Evolutionary conservation across 1,284 basidiomycete species (phyloP).

Genomic region (Tranzscheliella williamsii): DNA sequence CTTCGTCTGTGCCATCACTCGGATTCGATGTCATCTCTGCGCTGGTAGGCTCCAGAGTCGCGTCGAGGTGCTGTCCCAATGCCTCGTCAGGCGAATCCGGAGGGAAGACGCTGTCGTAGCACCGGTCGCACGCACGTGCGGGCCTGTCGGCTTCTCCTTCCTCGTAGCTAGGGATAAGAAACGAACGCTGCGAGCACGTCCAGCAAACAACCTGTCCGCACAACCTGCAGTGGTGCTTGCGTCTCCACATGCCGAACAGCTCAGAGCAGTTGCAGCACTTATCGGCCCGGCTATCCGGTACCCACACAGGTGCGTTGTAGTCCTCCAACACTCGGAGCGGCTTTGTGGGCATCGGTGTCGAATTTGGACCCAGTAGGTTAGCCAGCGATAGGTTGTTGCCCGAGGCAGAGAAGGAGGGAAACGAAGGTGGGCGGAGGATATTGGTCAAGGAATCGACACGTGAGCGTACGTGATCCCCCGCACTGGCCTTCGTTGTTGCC

Average conservation of each 20-base stretch:
- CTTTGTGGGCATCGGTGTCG: slow-evolving; percentile 5
- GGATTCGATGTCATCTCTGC: slow-evolving; percentile 27
- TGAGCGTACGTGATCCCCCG: slow-evolving; percentile 16
- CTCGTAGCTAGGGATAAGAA: slow-evolving; percentile 53
- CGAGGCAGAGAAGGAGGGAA: slow-evolving; percentile 17
- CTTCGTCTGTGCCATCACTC: slow-evolving; percentile 30
- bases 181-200: slow-evolving; percentile 65
- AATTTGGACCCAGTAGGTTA: slow-evolving; percentile 17
- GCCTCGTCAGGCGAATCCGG: slow-evolving; percentile 19
- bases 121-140: slow-evolving; percentile 79
- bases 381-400: slow-evolving; percentile 25
- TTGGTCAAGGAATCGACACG: slow-evolving; percentile 32
- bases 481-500: slow-evolving; percentile 2
- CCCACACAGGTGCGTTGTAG: slow-evolving; percentile 89
- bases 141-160: slow-evolving; percentile 64
- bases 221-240: slow-evolving; percentile 85
- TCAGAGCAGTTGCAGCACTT: slow-evolving; percentile 80
- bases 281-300: slow-evolving; percentile 79
- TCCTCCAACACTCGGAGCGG: slow-evolving; percentile 69
- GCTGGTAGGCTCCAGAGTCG: slow-evolving; percentile 3
- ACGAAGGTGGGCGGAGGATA: slow-evolving; percentile 32
- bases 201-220: slow-evolving; percentile 86
- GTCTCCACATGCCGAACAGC: slow-evolving; percentile 76
- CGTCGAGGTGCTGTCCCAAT: background rate
- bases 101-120: slow-evolving; percentile 80